These are phyloP conservation scores for Boletales sp. DNA, from an alignment of 768 basidiomycete genomes.

Conservation along the genomic window DNA sequence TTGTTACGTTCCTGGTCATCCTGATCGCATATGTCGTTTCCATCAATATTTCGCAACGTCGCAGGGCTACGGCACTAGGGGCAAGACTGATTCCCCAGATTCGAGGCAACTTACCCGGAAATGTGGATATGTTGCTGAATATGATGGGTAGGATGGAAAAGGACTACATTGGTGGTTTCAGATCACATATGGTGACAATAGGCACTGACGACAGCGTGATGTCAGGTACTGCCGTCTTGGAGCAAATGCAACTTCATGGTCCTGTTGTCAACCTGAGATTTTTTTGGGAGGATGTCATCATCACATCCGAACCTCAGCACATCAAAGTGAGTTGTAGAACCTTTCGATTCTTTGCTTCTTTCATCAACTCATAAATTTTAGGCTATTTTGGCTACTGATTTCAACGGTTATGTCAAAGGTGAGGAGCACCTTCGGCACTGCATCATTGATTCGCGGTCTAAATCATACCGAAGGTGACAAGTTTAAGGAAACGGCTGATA, in stretches of 20 bases:
- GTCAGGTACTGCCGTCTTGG: conserved; percentile 23
- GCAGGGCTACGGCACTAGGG: conserved; percentile 19
- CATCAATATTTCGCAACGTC: conserved; percentile 6
- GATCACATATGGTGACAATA: neutral
- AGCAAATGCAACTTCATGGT: conserved; percentile 24
- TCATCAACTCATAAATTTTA: conserved; percentile 12
- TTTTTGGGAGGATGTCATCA: conserved; percentile 45
- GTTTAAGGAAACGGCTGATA: conserved; percentile 28
- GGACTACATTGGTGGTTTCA: conserved; percentile 35
- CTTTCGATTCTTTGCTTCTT: neutral
- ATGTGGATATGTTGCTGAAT: conserved; percentile 29
- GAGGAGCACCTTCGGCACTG: neutral
- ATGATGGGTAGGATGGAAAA: conserved; percentile 17
- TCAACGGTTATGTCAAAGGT: conserved; percentile 44
- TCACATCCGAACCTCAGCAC: conserved; percentile 51
- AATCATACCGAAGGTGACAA: conserved; percentile 26
- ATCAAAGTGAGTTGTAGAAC: conserved; percentile 28
- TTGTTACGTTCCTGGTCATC: neutral
- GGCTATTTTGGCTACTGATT: conserved; percentile 42
- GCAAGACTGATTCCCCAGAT: conserved; percentile 31
- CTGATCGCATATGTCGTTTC: conserved; percentile 1
- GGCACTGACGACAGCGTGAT: neutral
- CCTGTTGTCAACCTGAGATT: conserved; percentile 40
- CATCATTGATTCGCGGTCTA: neutral
- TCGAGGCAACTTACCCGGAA: conserved; percentile 32